Evolutionary conservation across 2,329 filamentous ascomycete species (phyloP).

Genomic region (Verticillium albo-atrum): DNA sequence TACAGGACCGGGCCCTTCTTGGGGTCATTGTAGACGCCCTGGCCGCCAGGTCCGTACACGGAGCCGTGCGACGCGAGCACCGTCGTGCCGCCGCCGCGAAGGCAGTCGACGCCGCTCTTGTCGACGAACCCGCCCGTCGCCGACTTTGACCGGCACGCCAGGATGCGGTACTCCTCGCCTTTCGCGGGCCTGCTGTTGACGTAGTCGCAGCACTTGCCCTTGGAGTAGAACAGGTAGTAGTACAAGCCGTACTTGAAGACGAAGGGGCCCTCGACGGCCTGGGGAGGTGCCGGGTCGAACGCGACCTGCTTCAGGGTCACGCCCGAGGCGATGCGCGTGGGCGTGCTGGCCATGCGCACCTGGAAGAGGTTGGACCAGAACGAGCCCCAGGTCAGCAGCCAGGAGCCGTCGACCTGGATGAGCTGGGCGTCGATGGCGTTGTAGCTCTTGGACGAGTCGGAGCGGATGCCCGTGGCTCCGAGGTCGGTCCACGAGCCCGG

Average conservation of each 20-base stretch:
- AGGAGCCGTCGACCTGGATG: slow-evolving; percentile 28
- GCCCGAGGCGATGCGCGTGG: slow-evolving; percentile 19
- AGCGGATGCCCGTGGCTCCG: slow-evolving; percentile 48
- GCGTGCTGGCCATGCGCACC: slow-evolving; percentile 39
- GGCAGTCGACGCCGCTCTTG: slow-evolving; percentile 46
- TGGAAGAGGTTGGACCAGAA: slow-evolving; percentile 66
- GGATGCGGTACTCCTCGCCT: slow-evolving; percentile 63
- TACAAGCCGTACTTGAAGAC: slow-evolving; percentile 50
- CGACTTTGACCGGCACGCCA: slow-evolving; percentile 54
- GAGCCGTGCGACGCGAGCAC: slow-evolving; percentile 56
- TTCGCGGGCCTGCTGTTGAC: slow-evolving; percentile 43
- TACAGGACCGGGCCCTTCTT: slow-evolving; percentile 36
- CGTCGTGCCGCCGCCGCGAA: slow-evolving; percentile 56
- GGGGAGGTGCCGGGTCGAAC: slow-evolving; percentile 37
- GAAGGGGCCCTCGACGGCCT: slow-evolving; percentile 49
- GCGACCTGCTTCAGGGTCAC: slow-evolving; percentile 30
- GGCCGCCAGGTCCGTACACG: slow-evolving; percentile 63
- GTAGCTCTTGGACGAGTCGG: slow-evolving; percentile 37
- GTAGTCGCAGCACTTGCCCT: slow-evolving; percentile 59
- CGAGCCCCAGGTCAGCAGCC: slow-evolving; percentile 58
- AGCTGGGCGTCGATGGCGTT: slow-evolving; percentile 60
- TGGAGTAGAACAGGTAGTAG: slow-evolving; percentile 62
- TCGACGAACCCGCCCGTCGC: slow-evolving; percentile 55
- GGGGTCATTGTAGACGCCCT: slow-evolving; percentile 35
- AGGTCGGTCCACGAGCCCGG: slow-evolving; percentile 56